Conservation (phyloP, 495 filamentous ascomycete species). For the Staphylotrichum tortipilum region DNA sequence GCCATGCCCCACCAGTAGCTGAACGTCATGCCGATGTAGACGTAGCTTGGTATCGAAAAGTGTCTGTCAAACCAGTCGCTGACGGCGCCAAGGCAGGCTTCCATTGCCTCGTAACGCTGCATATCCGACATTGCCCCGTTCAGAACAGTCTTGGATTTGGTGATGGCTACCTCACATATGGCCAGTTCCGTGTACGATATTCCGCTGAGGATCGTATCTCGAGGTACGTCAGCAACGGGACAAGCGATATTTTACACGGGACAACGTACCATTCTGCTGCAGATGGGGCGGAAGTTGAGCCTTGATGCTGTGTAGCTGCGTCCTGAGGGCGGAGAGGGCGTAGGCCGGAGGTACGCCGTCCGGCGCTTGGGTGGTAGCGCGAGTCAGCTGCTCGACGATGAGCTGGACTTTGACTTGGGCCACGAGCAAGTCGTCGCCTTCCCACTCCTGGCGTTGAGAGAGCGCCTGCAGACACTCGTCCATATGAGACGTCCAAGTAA, state of each 20-base stretch:
- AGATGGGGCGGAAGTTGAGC: slow-evolving; percentile 27
- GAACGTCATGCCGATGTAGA: slow-evolving; percentile 24
- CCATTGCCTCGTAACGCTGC: slow-evolving; percentile 22
- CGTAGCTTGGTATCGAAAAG: slow-evolving; percentile 20
- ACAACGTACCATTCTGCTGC: slow-evolving; percentile 33
- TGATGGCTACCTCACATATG: slow-evolving; percentile 35
- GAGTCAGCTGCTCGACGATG: slow-evolving; percentile 25
- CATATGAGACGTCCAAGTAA: slow-evolving; percentile 46
- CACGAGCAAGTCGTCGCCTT: slow-evolving; percentile 43
- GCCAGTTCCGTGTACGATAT: slow-evolving; percentile 34
- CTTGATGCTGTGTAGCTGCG: slow-evolving; percentile 34
- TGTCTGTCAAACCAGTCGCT: slow-evolving; percentile 21
- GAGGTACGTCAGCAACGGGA: not conserved
- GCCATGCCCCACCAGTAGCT: slow-evolving; percentile 23
- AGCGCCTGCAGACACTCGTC: slow-evolving; percentile 43
- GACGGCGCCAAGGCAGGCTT: slow-evolving; percentile 17
- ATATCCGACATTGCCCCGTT: slow-evolving; percentile 17
- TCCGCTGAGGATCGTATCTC: slow-evolving; percentile 33
- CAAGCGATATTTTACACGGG: not conserved
- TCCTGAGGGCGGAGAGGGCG: slow-evolving; percentile 38
- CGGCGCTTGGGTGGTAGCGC: slow-evolving; percentile 21
- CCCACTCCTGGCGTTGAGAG: slow-evolving; percentile 36
- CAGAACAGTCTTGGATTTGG: slow-evolving; percentile 9
- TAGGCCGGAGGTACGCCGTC: slow-evolving; percentile 28
- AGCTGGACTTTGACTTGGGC: slow-evolving; percentile 33